Base-by-base conservation (phyloP, 345 rosid species). In the Psidium friedrichsthalianum region DNA sequence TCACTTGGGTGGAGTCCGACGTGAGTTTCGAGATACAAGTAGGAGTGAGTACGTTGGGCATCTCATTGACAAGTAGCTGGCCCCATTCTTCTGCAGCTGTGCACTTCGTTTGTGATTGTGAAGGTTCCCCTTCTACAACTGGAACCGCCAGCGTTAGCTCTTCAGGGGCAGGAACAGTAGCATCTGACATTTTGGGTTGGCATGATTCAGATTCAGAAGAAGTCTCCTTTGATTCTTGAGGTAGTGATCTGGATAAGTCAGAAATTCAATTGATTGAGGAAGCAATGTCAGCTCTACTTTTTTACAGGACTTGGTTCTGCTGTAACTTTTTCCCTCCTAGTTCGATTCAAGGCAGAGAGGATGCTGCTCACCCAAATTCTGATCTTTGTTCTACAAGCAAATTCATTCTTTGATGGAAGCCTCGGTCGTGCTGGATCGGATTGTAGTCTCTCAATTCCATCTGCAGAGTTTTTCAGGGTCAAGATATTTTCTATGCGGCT, bases 341-440 rank as follows among this genome's bases (percentile, higher is more conserved):
- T 56, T 51, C 47, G 83, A 91, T 74, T 55, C 56, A 85, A 84
- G 27, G 25, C 29, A 20, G 49, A 27, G 29, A 57, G 58, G 15
- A 36, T 40, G 57, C 53, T 55, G 22, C 58, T 90, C 89, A 95
- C 99, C 96, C 95, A 87, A 93, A 92, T 55, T 93, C 95, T 89
- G 94, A 90, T 92, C 98, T 96, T 86, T 93, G 94, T 82, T 93
- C 92, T 47, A 96, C 91, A 76, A 93, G 92, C 87, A 87, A 85
- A 89, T 93, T 95, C 87, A 95, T 88, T 85, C 92, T 94, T 89
- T 92, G 93, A 89, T 96, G 98, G 90, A 96, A 92, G 82, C 98
- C 98, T 92, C 99, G 92, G 85, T 89, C 93, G 82, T 94, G 94
- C 84, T 69, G 91, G 86, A 95, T 47, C 53, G 99, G 99, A 87